These are phyloP conservation scores for Globisporangium cederbergense DNA, from an alignment of 352 stramenopile species.

Conservation along the genomic window DNA sequence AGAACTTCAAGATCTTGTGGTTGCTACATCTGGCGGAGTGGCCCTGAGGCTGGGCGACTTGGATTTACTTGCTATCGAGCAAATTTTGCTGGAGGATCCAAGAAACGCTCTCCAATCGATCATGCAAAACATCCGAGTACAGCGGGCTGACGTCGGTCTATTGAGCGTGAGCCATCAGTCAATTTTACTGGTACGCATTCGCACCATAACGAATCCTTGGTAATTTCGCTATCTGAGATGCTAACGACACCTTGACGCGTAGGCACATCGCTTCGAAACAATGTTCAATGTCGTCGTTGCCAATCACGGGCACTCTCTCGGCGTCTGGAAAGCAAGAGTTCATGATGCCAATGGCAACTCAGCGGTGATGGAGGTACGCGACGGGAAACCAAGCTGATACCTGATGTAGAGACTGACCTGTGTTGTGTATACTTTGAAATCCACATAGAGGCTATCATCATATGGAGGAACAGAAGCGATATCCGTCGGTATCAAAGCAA, in stretches of 20 bases:
- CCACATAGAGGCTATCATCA: conserved; percentile 5
- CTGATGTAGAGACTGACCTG: neutral
- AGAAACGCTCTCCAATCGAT: conserved; percentile 23
- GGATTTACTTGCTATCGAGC: conserved; percentile 28
- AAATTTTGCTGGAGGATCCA: conserved; percentile 15
- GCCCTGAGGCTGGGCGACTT: conserved; percentile 26
- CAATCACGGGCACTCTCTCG: conserved; percentile 15
- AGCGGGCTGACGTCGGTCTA: conserved; percentile 13
- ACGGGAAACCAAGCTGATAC: no score
- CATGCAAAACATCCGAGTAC: conserved; percentile 25
- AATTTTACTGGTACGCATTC: conserved; percentile 18
- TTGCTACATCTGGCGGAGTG: conserved; percentile 23
- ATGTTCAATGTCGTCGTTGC: conserved; percentile 14
- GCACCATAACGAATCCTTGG: neutral
- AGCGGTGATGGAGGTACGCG: conserved; percentile 7
- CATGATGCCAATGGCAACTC: neutral
- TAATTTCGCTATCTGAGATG: neutral
- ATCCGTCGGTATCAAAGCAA: neutral
- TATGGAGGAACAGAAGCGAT: neutral
- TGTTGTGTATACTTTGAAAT: neutral
- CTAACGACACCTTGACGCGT: neutral
- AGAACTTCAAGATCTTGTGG: conserved; percentile 25
- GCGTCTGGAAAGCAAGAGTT: conserved; percentile 7
- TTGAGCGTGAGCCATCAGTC: conserved; percentile 20
- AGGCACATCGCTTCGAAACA: conserved; percentile 17